Percentiles rank a stretch among this genome's conserved stretches.
These are phyloP conservation scores for Bipolaris victoriae DNA, from an alignment of 2,329 filamentous ascomycete genomes.

Conservation along the genomic window DNA sequence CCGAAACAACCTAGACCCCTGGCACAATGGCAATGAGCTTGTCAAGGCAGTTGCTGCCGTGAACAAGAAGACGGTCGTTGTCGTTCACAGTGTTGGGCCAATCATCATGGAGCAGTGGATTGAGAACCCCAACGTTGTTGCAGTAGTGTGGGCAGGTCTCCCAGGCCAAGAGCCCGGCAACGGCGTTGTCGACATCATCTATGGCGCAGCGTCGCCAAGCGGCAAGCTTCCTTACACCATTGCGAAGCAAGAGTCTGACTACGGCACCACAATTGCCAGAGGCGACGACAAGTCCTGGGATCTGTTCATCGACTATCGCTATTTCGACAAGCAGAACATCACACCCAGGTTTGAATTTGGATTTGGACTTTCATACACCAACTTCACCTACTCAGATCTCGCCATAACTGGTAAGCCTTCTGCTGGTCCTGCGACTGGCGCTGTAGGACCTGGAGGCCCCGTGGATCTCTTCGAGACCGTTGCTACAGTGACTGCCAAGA, in stretches of 20 bases:
- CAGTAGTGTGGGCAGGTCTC: conserved; percentile 50
- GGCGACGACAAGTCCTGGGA: conserved; percentile 47
- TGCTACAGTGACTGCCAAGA: conserved; percentile 42
- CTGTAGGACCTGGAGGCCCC: conserved; percentile 36
- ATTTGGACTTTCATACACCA: conserved; percentile 54
- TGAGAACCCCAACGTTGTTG: conserved; percentile 47
- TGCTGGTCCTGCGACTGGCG: conserved; percentile 33
- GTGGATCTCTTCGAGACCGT: conserved; percentile 45
- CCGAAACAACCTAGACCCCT: conserved; percentile 56
- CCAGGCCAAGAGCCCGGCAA: conserved; percentile 53
- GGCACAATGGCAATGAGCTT: conserved; percentile 53
- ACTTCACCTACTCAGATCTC: conserved; percentile 50
- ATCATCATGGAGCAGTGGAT: conserved; percentile 47
- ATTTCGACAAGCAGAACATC: conserved; percentile 52
- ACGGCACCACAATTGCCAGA: conserved; percentile 33
- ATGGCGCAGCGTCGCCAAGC: conserved; percentile 51
- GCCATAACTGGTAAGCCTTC: conserved; percentile 30
- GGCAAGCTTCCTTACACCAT: conserved; percentile 65
- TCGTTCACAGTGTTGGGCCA: conserved; percentile 49
- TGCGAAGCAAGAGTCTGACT: conserved; percentile 42
- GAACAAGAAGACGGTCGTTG: conserved; percentile 49
- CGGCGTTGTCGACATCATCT: conserved; percentile 54
- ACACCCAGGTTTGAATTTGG: conserved; percentile 54
- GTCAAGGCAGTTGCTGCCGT: conserved; percentile 47
- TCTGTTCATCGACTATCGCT: conserved; percentile 54